Conservation (phyloP, 169 alveolate species). For the Plasmodium fragile region DNA sequence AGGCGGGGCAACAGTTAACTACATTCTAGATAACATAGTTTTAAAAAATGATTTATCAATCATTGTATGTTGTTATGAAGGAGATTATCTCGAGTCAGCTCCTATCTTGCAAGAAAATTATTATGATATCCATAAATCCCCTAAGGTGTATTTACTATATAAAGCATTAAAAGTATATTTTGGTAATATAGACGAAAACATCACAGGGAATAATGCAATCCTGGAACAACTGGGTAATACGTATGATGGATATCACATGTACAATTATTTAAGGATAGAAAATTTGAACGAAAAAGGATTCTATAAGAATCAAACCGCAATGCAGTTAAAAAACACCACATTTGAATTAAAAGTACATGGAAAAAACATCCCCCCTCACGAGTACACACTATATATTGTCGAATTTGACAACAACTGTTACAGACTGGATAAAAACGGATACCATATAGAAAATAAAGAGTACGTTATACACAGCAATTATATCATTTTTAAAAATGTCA, state of each 20-base stretch:
- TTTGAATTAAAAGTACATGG: constrained; percentile 34
- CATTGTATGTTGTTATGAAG: constrained; percentile 44
- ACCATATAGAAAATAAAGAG: constrained; percentile 14
- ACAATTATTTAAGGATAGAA: constrained; percentile 35
- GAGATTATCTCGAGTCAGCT: constrained; percentile 13
- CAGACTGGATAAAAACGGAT: constrained; percentile 1
- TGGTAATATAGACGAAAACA: constrained; percentile 17
- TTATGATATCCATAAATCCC: background rate
- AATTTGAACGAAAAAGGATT: constrained; percentile 32
- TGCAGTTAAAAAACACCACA: background rate
- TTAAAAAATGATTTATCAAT: background rate
- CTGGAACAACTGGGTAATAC: constrained; percentile 27
- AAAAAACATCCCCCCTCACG: constrained; percentile 28
- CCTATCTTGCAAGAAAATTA: background rate
- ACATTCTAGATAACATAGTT: constrained; percentile 14
- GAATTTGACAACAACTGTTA: constrained; percentile 61
- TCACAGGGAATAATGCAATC: background rate
- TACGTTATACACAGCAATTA: constrained; percentile 6
- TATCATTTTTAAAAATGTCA: constrained; percentile 28
- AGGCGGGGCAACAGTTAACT: constrained; percentile 14
- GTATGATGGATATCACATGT: background rate
- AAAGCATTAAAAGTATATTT: constrained; percentile 7
- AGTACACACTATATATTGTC: constrained; percentile 37
- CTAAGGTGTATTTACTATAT: background rate
- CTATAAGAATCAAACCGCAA: constrained; percentile 41